Evolutionary conservation across 305 asterid genomes (phyloP), one percentile per base, ranked within the genome.

Genomic region (Fraxinus angustifolia): DNA sequence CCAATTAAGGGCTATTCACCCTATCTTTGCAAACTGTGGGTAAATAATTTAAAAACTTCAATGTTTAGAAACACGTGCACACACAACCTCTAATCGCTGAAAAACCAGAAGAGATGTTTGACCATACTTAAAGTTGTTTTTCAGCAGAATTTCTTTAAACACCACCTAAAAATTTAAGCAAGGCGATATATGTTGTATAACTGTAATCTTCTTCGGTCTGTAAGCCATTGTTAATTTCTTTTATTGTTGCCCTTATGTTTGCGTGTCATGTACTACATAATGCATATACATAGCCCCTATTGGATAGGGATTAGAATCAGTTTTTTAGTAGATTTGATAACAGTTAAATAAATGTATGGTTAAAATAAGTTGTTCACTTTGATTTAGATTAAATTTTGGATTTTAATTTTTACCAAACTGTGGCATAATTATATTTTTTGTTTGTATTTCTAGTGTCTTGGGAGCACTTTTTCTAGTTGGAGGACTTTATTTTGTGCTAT

Each of bases 401-500:
- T 34, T 34, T 33, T 34, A 34, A 4, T 34, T 34, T 4, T 5
- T 34, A 34, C 36, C 36, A 34, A 34, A 34, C 6, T 34, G 6
- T 4, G 6, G 6, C 36, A 34, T 34, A 34, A 34, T 53, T 17
- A 16, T 16, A n/a, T n/a, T 53, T 16, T 53, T 53, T 53, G 8
- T 53, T n/a, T 53, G 26, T 8, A 6, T 53, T 53, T 90, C 58
- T 87, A 95, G 99, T 86, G 87, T 92, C 6, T 58, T 95, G 80
- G 99, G 99, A 74, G 97, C 90, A 77, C 4, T 91, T 45, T 75
- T 95, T 67, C 89, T 95, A 6, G 90, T 95, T 73, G 90, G 93
- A 79, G 99, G 99, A 74, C 94, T 95, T 58, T 93, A 91, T 65
- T 85, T 88, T 85, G 99, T 95, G 78, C 62, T 92, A 0, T 95